A percentile compares a stretch with the other conserved stretches of the same genome.
These are phyloP conservation scores for Cystobasidium tubakii DNA, from an alignment of 768 basidiomycete genomes.

Conservation along the genomic window DNA sequence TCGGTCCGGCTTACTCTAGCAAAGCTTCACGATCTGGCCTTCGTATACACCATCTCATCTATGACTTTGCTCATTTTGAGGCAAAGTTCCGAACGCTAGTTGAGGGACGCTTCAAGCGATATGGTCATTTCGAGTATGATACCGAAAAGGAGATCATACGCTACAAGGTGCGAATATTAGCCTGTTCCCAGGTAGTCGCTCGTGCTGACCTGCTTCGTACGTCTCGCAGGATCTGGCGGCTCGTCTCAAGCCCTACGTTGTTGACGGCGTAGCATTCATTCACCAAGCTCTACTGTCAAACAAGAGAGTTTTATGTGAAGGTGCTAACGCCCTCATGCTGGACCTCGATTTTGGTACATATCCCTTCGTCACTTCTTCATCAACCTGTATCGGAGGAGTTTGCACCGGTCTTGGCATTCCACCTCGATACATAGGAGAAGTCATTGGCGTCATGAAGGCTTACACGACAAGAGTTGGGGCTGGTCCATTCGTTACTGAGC, in stretches of 20 bases:
- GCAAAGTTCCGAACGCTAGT: conserved; percentile 89
- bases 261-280: conserved; percentile 78
- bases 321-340: conserved; percentile 97
- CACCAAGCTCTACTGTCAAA: conserved; percentile 68
- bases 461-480: conserved; percentile 99
- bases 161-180: conserved; percentile 63
- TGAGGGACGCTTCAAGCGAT: conserved; percentile 95
- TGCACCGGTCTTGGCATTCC: conserved; percentile 97
- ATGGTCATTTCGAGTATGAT: conserved; percentile 95
- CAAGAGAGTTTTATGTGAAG: conserved; percentile 85
- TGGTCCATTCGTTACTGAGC: conserved; percentile 95
- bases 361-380: conserved; percentile 91
- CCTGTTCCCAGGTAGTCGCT: neutral
- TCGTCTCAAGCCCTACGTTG: conserved; percentile 75
- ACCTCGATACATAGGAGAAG: conserved; percentile 74
- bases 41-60: conserved; percentile 83
- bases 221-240: conserved; percentile 65
- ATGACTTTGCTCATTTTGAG: conserved; percentile 66
- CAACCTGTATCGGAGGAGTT: conserved; percentile 88
- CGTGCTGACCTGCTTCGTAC: neutral
- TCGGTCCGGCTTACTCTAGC: conserved; percentile 95
- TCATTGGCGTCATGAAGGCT: conserved; percentile 91
- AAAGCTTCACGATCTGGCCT: conserved; percentile 95
- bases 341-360: conserved; percentile 98
- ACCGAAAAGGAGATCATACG: conserved; percentile 91